Base-by-base conservation (phyloP, 2,329 filamentous ascomycete genomes). In the Aspergillus sp. region DNA sequence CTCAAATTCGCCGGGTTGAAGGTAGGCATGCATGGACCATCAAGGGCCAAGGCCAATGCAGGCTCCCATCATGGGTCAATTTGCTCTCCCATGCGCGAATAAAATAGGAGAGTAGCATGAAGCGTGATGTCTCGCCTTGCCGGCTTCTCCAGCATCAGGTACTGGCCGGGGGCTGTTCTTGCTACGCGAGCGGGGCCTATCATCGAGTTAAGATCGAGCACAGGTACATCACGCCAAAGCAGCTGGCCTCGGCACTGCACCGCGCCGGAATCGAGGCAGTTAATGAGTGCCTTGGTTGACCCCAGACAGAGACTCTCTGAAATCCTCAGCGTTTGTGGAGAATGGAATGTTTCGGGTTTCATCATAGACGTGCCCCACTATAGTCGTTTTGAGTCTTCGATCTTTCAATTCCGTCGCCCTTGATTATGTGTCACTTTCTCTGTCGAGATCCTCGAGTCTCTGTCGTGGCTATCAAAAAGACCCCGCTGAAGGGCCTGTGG, bases 311-410 rank as follows among this genome's bases (percentile, higher is more conserved):
- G 7, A 48, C 15, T 44, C 26, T 17, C 13, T 50, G 48, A 39
- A 32, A 20, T 38, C 34, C 48, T 51, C 30, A 17, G n/a, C 30
- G 17, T 34, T 36, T 48, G 45, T 48, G 45, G 45, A 20, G 45
- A 48, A 36, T 36, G n/a, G 41, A 53, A 39, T 53, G 41, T 39
- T 50, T 53, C 45, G 32, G 18, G 51, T 32, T 53, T 53, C 42
- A 53, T 53, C 51, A 47, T 53, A 32, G 51, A 53, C 51, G 26
- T 44, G 50, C 51, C 51, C 51, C 51, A 53, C 51, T n/a, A 32
- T 24, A 15, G 24, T 30, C 26, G 22, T 44, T 38, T 18, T n/a
- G 22, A 45, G 43, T 30, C 15, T 30, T 44, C 42, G 42, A 44
- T 13, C 26, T 9, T 24, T 30, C 15, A 15, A 7, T 26, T 11